Conservation (phyloP, 116 monocot species). For the Papilionanthe hybrid region DNA sequence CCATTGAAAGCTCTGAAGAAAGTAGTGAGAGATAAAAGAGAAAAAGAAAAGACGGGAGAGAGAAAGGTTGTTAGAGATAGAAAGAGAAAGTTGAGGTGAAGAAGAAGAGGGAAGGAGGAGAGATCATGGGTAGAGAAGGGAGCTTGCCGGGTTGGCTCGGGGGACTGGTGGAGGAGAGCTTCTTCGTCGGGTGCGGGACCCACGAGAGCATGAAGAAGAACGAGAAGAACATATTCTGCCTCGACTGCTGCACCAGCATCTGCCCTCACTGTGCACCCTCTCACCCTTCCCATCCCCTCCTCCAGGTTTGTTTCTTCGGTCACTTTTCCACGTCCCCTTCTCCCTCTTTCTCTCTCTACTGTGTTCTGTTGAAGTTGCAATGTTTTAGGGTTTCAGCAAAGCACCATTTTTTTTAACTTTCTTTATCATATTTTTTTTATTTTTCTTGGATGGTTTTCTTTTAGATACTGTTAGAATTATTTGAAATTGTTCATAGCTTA, state of each 20-base stretch:
- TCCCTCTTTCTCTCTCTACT: background rate
- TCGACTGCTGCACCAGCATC: constrained; percentile 55
- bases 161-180: constrained; percentile 45
- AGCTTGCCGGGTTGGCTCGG: constrained; percentile 47
- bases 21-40: constrained; percentile 13
- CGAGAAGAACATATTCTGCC: constrained; percentile 73
- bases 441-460: too few relatives aligned
- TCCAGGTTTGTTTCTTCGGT: constrained; percentile 31
- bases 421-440: background rate
- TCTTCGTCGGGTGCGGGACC: constrained; percentile 48
- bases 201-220: constrained; percentile 52
- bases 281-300: constrained; percentile 50
- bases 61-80: background rate
- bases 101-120: constrained; percentile 10
- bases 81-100: background rate
- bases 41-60: background rate
- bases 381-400: background rate
- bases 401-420: background rate
- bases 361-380: background rate
- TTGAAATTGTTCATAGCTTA: background rate
- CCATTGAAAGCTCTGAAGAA: background rate
- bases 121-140: constrained; percentile 4
- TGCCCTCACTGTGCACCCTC: constrained; percentile 48
- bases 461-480: too few relatives aligned
- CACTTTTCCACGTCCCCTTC: background rate